Percentiles rank a stretch among this genome's conserved stretches.
phyloP scores from a whole-genome alignment of 768 basidiomycete genomes.

The Lactarius pseudohatsudake region DNA sequence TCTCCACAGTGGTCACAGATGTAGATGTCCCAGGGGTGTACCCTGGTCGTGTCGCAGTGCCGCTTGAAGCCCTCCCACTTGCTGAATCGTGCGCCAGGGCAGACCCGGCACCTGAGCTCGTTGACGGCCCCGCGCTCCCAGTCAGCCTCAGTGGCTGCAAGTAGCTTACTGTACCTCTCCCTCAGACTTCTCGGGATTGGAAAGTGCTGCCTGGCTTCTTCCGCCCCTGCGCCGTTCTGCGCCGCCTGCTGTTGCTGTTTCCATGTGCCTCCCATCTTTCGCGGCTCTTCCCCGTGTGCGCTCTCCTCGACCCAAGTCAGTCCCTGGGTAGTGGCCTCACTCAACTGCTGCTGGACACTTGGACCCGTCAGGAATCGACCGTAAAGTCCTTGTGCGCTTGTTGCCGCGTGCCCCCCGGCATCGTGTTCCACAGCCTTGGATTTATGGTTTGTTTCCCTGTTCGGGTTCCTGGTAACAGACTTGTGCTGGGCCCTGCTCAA shows the following conservation, averaged over 20 bases:
- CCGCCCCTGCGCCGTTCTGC: neutral
- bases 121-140: neutral
- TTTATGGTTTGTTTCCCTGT: neutral
- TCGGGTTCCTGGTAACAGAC: neutral
- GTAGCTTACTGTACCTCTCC: neutral
- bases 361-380: neutral
- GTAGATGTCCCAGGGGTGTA: neutral
- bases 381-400: neutral
- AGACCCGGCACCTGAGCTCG: neutral
- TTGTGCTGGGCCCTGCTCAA: neutral
- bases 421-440: neutral
- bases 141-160: neutral
- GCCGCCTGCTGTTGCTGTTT: no score
- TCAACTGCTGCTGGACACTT: neutral
- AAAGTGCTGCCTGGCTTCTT: neutral
- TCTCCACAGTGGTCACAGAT: slow-evolving; percentile 7
- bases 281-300: neutral
- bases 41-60: neutral
- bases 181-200: neutral
- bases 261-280: no score
- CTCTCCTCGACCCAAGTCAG: neutral
- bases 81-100: neutral
- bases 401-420: neutral
- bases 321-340: neutral
- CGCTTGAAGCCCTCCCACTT: neutral